These are phyloP conservation scores for Rutstroemia sp. DNA, from an alignment of 2,329 filamentous ascomycete genomes.

Conservation along the genomic window DNA sequence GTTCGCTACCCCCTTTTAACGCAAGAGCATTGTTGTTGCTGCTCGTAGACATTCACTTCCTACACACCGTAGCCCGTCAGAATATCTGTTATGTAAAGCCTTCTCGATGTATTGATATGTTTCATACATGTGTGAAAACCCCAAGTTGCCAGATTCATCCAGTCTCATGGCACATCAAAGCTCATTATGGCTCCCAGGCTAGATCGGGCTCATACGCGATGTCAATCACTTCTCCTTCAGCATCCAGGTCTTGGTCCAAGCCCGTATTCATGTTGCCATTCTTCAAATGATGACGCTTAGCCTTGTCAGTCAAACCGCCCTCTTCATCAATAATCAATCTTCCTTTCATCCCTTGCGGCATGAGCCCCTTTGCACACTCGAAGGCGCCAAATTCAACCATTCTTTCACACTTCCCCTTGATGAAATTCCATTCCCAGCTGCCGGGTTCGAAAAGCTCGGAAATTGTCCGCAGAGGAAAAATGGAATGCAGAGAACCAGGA, in stretches of 20 bases:
- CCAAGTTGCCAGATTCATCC: too few species aligned
- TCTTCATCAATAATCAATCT: neutral
- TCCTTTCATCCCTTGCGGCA: neutral
- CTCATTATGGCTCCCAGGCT: too few species aligned
- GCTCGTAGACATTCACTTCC: too few species aligned
- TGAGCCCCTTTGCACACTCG: neutral
- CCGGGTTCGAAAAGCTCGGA: neutral
- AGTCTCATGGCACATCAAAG: too few species aligned
- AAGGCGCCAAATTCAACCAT: neutral
- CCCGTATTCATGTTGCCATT: neutral
- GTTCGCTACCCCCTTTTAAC: too few species aligned
- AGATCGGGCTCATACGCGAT: neutral
- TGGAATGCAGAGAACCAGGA: neutral
- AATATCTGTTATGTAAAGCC: too few species aligned
- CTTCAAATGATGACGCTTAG: neutral
- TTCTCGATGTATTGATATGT: too few species aligned
- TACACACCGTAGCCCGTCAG: too few species aligned
- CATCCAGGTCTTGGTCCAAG: neutral
- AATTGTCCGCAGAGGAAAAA: neutral
- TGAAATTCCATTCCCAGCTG: neutral
- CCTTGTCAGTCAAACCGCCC: neutral
- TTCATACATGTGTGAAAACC: too few species aligned
- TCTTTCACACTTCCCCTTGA: neutral
- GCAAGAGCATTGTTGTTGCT: too few species aligned
- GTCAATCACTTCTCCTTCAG: neutral